phyloP scores from a whole-genome alignment of 2,329 filamentous ascomycete genomes.

The Mycosphaerella sp. region DNA sequence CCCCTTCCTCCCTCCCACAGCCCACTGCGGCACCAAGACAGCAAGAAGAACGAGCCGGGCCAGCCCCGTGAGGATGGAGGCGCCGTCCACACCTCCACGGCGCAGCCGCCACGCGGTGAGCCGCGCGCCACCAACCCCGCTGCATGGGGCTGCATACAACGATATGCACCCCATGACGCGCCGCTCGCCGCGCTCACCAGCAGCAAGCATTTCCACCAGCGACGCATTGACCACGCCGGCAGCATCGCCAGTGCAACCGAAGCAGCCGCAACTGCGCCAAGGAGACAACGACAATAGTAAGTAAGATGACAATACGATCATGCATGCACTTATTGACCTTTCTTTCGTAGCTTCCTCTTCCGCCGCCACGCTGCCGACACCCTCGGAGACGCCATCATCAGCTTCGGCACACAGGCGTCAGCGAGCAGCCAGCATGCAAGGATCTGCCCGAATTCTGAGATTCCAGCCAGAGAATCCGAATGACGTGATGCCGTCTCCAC shows the following conservation, averaged over 20 bases:
- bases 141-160: slow-evolving; percentile 48
- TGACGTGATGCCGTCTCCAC: slow-evolving; percentile 54
- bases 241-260: background rate
- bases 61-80: slow-evolving; percentile 8
- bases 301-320: slow-evolving; percentile 8
- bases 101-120: slow-evolving; percentile 9
- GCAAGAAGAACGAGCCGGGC: background rate
- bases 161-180: background rate
- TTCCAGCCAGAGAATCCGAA: slow-evolving; percentile 54
- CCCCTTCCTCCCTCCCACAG: background rate
- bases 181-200: background rate
- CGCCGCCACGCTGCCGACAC: slow-evolving; percentile 61
- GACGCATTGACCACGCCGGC: slow-evolving; percentile 2
- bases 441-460: slow-evolving; percentile 47
- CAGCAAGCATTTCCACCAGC: slow-evolving; percentile 6
- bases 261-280: slow-evolving; percentile 4
- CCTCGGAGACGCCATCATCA: slow-evolving; percentile 63
- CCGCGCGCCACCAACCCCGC: slow-evolving; percentile 61
- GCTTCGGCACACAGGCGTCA: slow-evolving; percentile 46
- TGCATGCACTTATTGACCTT: slow-evolving; percentile 2
- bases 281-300: slow-evolving; percentile 8
- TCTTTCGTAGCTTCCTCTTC: slow-evolving; percentile 20
- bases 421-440: slow-evolving; percentile 38
- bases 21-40: background rate
- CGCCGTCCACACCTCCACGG: slow-evolving; percentile 19